Conservation (phyloP, 805 yeast species). For the Helenozyma rhizophorensis region DNA sequence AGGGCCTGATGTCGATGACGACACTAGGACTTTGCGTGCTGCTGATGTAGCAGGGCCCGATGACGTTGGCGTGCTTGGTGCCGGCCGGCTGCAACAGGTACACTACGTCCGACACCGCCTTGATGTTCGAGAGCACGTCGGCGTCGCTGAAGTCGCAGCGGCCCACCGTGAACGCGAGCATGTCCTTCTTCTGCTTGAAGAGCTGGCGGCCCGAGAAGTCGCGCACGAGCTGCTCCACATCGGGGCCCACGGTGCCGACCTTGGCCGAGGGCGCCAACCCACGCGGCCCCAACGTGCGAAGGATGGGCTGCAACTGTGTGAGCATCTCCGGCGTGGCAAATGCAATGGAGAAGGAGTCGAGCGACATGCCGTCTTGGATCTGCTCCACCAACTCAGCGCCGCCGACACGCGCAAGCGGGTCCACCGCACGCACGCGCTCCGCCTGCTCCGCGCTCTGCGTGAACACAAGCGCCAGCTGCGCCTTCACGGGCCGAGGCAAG, state of each 20-base stretch:
- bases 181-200: constrained; percentile 68
- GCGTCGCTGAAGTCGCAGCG: constrained; percentile 73
- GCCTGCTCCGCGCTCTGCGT: constrained; percentile 52
- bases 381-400: constrained; percentile 64
- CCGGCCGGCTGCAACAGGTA: constrained; percentile 52
- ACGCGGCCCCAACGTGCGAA: constrained; percentile 80
- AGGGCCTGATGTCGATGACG: constrained; percentile 44
- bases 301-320: constrained; percentile 58
- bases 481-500: constrained; percentile 69
- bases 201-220: constrained; percentile 61
- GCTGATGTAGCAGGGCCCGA: constrained; percentile 66
- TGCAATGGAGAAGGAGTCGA: constrained; percentile 62
- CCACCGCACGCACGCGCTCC: constrained; percentile 50
- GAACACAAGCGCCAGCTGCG: constrained; percentile 63
- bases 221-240: constrained; percentile 50
- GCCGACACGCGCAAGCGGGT: constrained; percentile 59
- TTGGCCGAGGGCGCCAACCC: constrained; percentile 86
- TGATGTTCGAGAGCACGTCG: constrained; percentile 67
- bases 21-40: constrained; percentile 80
- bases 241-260: constrained; percentile 79
- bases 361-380: constrained; percentile 48
- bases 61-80: constrained; percentile 59
- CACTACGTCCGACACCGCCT: constrained; percentile 62
- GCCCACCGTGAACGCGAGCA: constrained; percentile 67
- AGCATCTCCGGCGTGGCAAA: constrained; percentile 83